phyloP scores from a whole-genome alignment of 352 stramenopile genomes.

The Phytophthora fragariaefolia region DNA sequence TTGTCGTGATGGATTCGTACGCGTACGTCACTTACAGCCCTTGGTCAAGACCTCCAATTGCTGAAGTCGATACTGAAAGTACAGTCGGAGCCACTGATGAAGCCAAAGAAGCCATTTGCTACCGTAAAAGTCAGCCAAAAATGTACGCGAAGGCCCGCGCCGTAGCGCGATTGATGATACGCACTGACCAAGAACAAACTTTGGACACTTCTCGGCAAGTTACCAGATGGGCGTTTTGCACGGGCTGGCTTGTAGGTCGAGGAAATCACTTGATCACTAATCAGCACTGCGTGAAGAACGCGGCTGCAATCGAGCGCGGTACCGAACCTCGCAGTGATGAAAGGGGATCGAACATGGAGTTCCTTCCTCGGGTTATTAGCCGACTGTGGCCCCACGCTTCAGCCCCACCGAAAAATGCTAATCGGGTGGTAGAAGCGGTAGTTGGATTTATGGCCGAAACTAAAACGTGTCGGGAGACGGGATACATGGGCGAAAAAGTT shows the following conservation, averaged over 20 bases:
- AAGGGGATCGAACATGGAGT: conserved; percentile 20
- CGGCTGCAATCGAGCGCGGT: conserved; percentile 8
- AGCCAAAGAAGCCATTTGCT: conserved; percentile 66
- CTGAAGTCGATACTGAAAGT: conserved; percentile 42
- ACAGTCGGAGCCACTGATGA: conserved; percentile 53
- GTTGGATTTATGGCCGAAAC: conserved; percentile 73
- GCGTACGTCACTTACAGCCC: conserved; percentile 28
- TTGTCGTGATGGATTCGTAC: conserved; percentile 55
- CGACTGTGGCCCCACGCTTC: conserved; percentile 10
- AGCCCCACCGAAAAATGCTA: conserved; percentile 17
- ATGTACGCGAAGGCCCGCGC: conserved; percentile 65
- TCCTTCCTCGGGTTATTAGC: conserved; percentile 39
- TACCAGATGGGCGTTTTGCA: conserved; percentile 53
- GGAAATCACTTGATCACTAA: conserved; percentile 74
- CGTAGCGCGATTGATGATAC: conserved; percentile 65
- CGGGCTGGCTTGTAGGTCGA: conserved; percentile 64
- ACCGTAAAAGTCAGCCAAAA: conserved; percentile 49
- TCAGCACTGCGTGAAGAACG: conserved; percentile 64
- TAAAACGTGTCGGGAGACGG: conserved; percentile 41
- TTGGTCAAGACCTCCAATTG: not conserved
- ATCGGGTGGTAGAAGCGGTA: conserved; percentile 25
- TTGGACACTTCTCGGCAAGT: conserved; percentile 8
- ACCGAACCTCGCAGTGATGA: not conserved
- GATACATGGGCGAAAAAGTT: conserved; percentile 40
- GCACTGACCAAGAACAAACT: conserved; percentile 16